Evolutionary conservation across 1,284 basidiomycete species (phyloP), one percentile per base, ranked within the genome.

Genomic region (Moesziomyces sp.): DNA sequence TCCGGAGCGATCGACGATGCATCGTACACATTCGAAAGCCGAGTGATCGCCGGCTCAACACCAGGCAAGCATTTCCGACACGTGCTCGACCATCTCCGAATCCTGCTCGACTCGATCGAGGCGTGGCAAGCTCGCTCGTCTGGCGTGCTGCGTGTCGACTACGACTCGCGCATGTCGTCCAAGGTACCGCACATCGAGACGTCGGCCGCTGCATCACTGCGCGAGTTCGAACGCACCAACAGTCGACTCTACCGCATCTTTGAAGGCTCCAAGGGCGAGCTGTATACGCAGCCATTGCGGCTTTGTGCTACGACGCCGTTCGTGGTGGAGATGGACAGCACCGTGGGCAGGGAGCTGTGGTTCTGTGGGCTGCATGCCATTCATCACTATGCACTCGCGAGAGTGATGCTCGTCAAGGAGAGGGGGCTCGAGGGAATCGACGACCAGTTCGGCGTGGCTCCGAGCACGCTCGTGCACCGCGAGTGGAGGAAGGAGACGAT

Each of bases 331-430:
- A 71, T 67, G 67, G 63, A 71, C 26, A 65, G 58, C 49, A 75
- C 73, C 0, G 58, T 75, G 0, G 73, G 73, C 8, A 26, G 73
- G 43, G 73, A 82, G 61, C 48, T 82, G 13, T 83, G 81, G 81
- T 81, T 81, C 64, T 72, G 78, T 35, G 72, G 72, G 13, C 51
- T 81, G 18, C 81, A 83, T 47, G 78, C 80, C 0, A 74, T 81
- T 42, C 81, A 83, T 57, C 81, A 83, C 66, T 83, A 75, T 38
- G 81, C 81, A 0, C 60, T 83, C 6, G 73, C 76, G 5, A 40
- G 80, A 7, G 77, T 79, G 19, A 82, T 81, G 48, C 65, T 83
- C 42, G 66, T 72, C 34, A 54, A 73, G n/a, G 79, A 82, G 66
- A 57, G 79, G 6, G 74, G 58, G 16, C 28, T 80, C 13, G 45